Evolutionary conservation across 352 stramenopile genomes (phyloP), one percentile per base, ranked within the genome.

Genomic region (Pythium apleroticum): DNA sequence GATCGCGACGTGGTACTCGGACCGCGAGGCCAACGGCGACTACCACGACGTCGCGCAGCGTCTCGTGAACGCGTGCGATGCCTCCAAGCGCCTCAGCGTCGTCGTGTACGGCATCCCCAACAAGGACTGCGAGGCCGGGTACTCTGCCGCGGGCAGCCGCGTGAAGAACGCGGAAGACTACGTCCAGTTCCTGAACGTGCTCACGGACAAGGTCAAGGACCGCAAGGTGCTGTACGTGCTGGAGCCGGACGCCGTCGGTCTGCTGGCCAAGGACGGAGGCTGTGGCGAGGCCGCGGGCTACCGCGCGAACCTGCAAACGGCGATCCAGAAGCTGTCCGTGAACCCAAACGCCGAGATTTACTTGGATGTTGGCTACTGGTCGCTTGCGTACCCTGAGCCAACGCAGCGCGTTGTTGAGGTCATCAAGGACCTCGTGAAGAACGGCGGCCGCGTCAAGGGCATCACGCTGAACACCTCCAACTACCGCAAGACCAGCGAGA

Each of bases 381-480:
- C 76, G 33, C 69, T 91, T 0, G 66, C 68, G 30, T 72, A 72
- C 43, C 35, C n/a, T 4, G 37, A 57, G 14, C 69, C 75, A 6
- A 57, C 65, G 1, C 48, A 68, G 11, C 63, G 57, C 15, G 68
- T 90, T 9, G 74, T 64, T 9, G 69, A 67, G 11, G 70, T 89
- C n/a, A 60, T 91, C 62, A 72, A 81, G 28, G 62, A 73, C 50
- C 61, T 90, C 10, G 10, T 50, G 30, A 71, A 60, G 5, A 30
- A 33, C 3, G 77, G 69, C 1, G 72, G 77, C 5, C 62, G 68
- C 5, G 48, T 88, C 48, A 88, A 85, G 50, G 82, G 82, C 11
- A 70, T 91, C 33, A 71, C 80, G 46, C 75, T 91, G 59, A 91
- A 91, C 68, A 89, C 80, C 45, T 82, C 74, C 22, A 90, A 89